Evolutionary conservation across 1,284 basidiomycete species (phyloP), one percentile per base, ranked within the genome.

Genomic region (Pisolithus thermaeus): DNA sequence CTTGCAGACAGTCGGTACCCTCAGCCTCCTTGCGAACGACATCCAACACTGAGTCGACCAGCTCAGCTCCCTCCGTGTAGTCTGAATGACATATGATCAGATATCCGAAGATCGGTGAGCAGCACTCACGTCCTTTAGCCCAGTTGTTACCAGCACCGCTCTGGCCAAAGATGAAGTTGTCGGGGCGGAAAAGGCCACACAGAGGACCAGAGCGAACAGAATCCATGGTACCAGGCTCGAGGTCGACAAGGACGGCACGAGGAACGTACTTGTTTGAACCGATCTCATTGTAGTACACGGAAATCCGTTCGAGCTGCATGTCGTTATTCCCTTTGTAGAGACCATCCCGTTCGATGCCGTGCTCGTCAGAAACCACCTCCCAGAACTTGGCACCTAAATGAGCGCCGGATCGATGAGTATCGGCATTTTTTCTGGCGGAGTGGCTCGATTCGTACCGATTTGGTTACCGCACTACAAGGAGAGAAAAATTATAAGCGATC

Each of bases 191-290:
- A 57, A 97, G 85, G 56, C 74, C 71, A 62, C 91, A 90, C 51
- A 92, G 79, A 56, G 87, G 85, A 48, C 90, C 91, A 58, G 87
- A 85, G 70, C 90, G 86, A 63, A 95, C 85, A 59, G 91, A 90
- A 73, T 97, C 93, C 92, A 97, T 96, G 50, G 94, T 97, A 66
- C 94, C 95, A 42, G 95, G 94, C 77, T 97, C 94, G 58, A 97
- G 82, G 73, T 97, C 94, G 67, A 96, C 81, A 66, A 96, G 78
- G 70, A 97, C 90, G 54, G 94, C 93, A 70, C 93, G 92, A 61
- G 95, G 95, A 66, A 97, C 95, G 68, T 97, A 98, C 79, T 95
- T 95, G 80, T 87, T 90, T 56, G 82, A 80, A 60, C 87, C 87
- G 64, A 87, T 87, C 75, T 92, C 90, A 68, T 94, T 94, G 77